Evolutionary conservation across 2,329 filamentous ascomycete genomes (phyloP).

Genomic region (Colletotrichum camelliae): DNA sequence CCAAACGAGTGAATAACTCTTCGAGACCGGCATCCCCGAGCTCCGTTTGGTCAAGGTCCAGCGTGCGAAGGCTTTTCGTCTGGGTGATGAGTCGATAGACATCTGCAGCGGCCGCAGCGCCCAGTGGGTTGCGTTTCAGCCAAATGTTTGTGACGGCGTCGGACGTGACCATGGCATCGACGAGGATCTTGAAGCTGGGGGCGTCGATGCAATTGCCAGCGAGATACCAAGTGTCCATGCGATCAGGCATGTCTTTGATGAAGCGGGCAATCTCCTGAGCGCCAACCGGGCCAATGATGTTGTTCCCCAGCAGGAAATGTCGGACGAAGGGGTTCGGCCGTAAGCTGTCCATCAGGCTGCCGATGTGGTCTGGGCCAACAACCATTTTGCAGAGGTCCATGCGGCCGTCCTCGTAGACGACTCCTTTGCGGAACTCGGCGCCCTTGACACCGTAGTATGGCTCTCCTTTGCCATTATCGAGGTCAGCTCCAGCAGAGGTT

Average conservation of each 20-base stretch:
- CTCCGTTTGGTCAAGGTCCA: slow-evolving; percentile 60
- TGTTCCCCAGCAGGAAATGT: slow-evolving; percentile 60
- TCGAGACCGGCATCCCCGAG: slow-evolving; percentile 52
- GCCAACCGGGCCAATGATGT: slow-evolving; percentile 56
- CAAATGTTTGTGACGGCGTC: slow-evolving; percentile 53
- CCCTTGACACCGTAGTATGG: slow-evolving; percentile 39
- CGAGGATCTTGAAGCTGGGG: slow-evolving; percentile 44
- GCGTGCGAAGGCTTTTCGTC: slow-evolving; percentile 47
- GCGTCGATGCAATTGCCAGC: slow-evolving; percentile 59
- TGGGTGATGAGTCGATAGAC: slow-evolving; percentile 49
- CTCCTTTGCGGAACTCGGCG: slow-evolving; percentile 41
- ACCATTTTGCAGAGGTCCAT: slow-evolving; percentile 63
- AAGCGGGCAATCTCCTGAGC: slow-evolving; percentile 51
- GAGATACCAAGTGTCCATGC: slow-evolving; percentile 61
- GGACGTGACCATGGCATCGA: slow-evolving; percentile 49
- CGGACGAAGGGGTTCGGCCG: slow-evolving; percentile 50
- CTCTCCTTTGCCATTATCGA: slow-evolving; percentile 41
- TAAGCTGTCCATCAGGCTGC: slow-evolving; percentile 53
- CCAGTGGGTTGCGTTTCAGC: slow-evolving; percentile 60
- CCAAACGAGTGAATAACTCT: slow-evolving; percentile 45
- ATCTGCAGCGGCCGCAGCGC: slow-evolving; percentile 39
- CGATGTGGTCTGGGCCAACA: slow-evolving; percentile 56
- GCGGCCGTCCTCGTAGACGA: slow-evolving; percentile 55
- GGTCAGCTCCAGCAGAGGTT: slow-evolving; percentile 26
- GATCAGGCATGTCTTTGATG: slow-evolving; percentile 46